A percentile compares a stretch with the other conserved stretches of the same genome.
phyloP scores from a whole-genome alignment of 2,329 filamentous ascomycete species.

The Ophiostoma ulmi region DNA sequence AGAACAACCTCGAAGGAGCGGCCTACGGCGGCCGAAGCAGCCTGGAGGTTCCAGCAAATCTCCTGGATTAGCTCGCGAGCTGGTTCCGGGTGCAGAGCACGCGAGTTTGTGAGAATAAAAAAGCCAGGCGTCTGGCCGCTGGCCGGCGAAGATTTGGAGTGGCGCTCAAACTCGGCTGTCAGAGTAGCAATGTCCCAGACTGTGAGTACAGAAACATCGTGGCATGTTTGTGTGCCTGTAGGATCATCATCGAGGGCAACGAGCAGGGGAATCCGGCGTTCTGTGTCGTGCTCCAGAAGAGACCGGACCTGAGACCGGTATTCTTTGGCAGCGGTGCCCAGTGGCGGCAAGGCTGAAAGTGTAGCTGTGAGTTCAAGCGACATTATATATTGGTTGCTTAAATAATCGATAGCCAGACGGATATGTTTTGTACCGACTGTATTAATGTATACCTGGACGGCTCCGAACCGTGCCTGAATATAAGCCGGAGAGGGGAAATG shows the following conservation, averaged over 20 bases:
- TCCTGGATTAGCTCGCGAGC: not conserved
- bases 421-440: not conserved
- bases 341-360: not conserved
- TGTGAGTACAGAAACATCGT: slow-evolving; percentile 51
- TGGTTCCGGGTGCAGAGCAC: not conserved
- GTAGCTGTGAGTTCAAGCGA: not conserved
- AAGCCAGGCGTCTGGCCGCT: not conserved
- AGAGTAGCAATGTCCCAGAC: slow-evolving; percentile 47
- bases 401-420: not conserved
- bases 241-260: slow-evolving; percentile 51
- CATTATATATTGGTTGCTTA: not conserved
- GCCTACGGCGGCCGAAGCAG: not conserved
- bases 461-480: not conserved
- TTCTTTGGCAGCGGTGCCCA: not conserved
- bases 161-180: slow-evolving; percentile 40
- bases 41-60: not conserved
- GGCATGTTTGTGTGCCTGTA: slow-evolving; percentile 58
- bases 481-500: not conserved
- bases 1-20: not conserved
- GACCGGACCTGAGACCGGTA: slow-evolving; percentile 1
- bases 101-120: slow-evolving; percentile 2
- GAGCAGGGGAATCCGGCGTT: slow-evolving; percentile 29
- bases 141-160: slow-evolving; percentile 20
- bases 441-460: not conserved
- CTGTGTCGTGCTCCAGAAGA: not conserved